These are phyloP conservation scores for Coemansia sp. DNA, from an alignment of 192 early-diverging fungal genomes.

Conservation along the genomic window DNA sequence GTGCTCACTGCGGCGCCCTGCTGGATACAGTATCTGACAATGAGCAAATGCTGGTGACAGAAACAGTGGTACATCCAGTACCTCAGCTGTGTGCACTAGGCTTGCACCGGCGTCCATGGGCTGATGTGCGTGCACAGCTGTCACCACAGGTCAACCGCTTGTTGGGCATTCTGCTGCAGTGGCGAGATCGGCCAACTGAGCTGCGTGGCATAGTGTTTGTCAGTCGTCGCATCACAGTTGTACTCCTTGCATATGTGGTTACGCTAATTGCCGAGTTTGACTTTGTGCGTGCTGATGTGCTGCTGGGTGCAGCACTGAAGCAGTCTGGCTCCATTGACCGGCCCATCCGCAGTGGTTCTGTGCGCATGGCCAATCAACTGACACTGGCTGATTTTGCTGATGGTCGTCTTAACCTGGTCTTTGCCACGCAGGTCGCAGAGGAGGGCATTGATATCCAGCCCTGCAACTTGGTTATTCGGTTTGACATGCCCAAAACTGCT, in stretches of 20 bases:
- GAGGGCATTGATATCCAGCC: conserved; percentile 93
- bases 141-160: conserved; percentile 72
- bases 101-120: conserved; percentile 23
- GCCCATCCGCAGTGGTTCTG: conserved; percentile 38
- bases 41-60: neutral
- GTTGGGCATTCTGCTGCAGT: conserved; percentile 60
- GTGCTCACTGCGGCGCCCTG: conserved; percentile 8
- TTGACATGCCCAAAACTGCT: conserved; percentile 71
- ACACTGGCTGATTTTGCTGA: conserved; percentile 66
- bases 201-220: conserved; percentile 92
- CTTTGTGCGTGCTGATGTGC: conserved; percentile 40
- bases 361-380: conserved; percentile 25
- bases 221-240: conserved; percentile 67
- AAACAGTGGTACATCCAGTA: conserved; percentile 12
- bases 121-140: conserved; percentile 27
- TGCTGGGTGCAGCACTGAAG: conserved; percentile 40
- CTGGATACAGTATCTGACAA: neutral
- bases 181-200: conserved; percentile 36
- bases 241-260: conserved; percentile 55
- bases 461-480: conserved; percentile 85
- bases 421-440: conserved; percentile 92
- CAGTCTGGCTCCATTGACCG: conserved; percentile 17
- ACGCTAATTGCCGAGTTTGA: conserved; percentile 55
- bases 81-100: conserved; percentile 15
- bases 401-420: conserved; percentile 70